phyloP scores from a whole-genome alignment of 352 stramenopile genomes.

The Pythium rhizo-oryzae region DNA sequence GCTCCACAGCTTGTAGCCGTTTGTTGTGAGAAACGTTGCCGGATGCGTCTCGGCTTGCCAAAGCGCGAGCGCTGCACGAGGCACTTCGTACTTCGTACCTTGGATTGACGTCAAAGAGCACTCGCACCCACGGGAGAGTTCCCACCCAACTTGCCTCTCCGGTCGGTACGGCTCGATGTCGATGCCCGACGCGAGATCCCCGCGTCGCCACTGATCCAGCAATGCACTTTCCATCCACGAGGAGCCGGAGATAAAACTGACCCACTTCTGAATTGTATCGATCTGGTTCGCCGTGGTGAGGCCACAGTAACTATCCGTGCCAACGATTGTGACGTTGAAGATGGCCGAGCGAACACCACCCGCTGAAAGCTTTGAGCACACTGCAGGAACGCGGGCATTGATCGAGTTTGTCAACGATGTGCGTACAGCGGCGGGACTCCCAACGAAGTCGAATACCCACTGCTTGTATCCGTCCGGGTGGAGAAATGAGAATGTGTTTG shows the following conservation, averaged over 20 bases:
- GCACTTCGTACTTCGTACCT: slow-evolving; percentile 47
- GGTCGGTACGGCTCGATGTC: slow-evolving; percentile 73
- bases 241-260: slow-evolving; percentile 26
- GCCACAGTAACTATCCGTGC: slow-evolving; percentile 32
- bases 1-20: slow-evolving; percentile 49
- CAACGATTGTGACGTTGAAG: slow-evolving; percentile 49
- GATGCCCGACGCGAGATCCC: slow-evolving; percentile 28
- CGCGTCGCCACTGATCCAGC: slow-evolving; percentile 70
- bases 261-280: slow-evolving; percentile 40
- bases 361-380: slow-evolving; percentile 30
- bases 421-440: slow-evolving; percentile 11
- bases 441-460: slow-evolving; percentile 40
- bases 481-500: slow-evolving; percentile 52
- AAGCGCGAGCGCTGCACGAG: slow-evolving; percentile 40
- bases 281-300: slow-evolving; percentile 38
- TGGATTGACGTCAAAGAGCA: slow-evolving; percentile 41
- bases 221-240: slow-evolving; percentile 50
- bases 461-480: slow-evolving; percentile 43
- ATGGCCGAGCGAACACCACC: slow-evolving; percentile 46
- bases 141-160: slow-evolving; percentile 44
- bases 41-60: slow-evolving; percentile 40
- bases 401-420: slow-evolving; percentile 30
- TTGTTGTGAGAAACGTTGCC: slow-evolving; percentile 47
- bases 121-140: slow-evolving; percentile 49
- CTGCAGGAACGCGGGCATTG: slow-evolving; percentile 38